Percentiles rank a stretch among this genome's conserved stretches.
These are phyloP conservation scores for Heritiera littoralis DNA, from an alignment of 345 rosid species.

Conservation along the genomic window DNA sequence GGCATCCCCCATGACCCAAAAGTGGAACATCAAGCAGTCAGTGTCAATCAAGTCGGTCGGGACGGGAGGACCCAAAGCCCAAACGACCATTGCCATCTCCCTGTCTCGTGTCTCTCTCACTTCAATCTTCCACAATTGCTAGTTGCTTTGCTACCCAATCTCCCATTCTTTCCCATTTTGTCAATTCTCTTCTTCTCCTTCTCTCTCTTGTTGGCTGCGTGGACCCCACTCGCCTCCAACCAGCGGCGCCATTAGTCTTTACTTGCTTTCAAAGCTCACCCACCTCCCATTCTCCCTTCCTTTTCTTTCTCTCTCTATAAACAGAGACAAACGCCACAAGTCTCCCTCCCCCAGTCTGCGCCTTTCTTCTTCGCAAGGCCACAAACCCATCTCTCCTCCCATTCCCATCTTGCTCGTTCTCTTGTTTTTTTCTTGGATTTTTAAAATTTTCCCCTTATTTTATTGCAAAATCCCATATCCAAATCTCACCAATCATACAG, in stretches of 20 bases:
- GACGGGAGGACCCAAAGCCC: not conserved
- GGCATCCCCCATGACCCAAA: constrained; percentile 17
- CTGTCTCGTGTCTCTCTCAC: constrained; percentile 4
- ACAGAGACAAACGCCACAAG: not conserved
- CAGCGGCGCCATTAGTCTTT: constrained; percentile 59
- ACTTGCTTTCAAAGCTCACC: constrained; percentile 58
- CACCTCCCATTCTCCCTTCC: constrained; percentile 13
- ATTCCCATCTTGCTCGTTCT: not conserved
- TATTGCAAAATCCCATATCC: not conserved
- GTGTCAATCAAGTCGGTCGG: constrained; percentile 15
- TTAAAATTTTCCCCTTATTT: not conserved
- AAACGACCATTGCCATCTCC: not conserved
- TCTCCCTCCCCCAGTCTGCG: not conserved
- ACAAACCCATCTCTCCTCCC: not conserved
- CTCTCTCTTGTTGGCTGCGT: constrained; percentile 11
- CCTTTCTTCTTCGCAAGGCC: not conserved
- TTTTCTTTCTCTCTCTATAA: constrained; percentile 1
- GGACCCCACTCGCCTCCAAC: constrained; percentile 42
- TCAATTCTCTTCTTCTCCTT: not conserved
- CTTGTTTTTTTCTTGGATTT: not conserved
- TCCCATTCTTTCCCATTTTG: not conserved
- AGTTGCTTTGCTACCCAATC: not conserved
- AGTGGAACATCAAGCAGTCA: constrained; percentile 16
- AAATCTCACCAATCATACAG: constrained; percentile 20
- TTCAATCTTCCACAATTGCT: not conserved